Evolutionary conservation across 352 stramenopile genomes (phyloP).

Genomic region (Phytophthora europaea): DNA sequence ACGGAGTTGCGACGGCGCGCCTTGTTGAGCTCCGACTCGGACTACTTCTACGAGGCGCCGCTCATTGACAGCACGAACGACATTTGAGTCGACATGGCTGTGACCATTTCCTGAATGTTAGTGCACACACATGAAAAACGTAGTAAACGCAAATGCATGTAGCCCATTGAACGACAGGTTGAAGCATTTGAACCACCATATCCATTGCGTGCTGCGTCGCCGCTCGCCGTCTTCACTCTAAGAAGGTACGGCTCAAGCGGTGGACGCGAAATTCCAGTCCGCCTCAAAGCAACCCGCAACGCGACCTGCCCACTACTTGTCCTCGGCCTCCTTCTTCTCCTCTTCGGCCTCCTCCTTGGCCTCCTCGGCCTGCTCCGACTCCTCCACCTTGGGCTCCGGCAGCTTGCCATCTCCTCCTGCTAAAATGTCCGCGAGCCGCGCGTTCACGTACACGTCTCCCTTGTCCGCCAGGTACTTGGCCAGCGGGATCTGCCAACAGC

Average conservation of each 20-base stretch:
- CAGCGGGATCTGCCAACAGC: constrained; percentile 58
- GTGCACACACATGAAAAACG: constrained; percentile 14
- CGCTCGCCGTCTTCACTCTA: constrained; percentile 33
- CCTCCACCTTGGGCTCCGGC: constrained; percentile 32
- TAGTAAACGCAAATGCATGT: constrained; percentile 9
- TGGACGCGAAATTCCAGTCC: not conserved
- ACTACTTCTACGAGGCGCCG: constrained; percentile 78
- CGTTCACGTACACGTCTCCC: constrained; percentile 80
- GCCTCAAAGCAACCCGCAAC: constrained; percentile 4
- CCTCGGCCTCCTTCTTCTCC: constrained; percentile 25
- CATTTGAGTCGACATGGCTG: constrained; percentile 20
- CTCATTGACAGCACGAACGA: constrained; percentile 65
- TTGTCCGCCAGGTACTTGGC: constrained; percentile 86
- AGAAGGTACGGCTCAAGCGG: constrained; percentile 11
- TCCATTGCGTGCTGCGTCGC: constrained; percentile 26
- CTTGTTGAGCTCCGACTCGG: constrained; percentile 43
- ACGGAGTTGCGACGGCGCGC: constrained; percentile 48
- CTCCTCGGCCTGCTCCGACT: constrained; percentile 21
- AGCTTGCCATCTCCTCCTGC: constrained; percentile 50
- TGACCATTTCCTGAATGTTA: constrained; percentile 19
- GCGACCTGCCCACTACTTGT: constrained; percentile 29
- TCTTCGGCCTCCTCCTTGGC: constrained; percentile 11
- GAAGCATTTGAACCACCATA: constrained; percentile 34
- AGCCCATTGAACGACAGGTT: constrained; percentile 10
- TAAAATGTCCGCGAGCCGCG: constrained; percentile 65